Percentiles rank a stretch among this genome's conserved stretches.
Conservation (phyloP, 2,329 filamentous ascomycete species). For the Tolypocladium album region DNA sequence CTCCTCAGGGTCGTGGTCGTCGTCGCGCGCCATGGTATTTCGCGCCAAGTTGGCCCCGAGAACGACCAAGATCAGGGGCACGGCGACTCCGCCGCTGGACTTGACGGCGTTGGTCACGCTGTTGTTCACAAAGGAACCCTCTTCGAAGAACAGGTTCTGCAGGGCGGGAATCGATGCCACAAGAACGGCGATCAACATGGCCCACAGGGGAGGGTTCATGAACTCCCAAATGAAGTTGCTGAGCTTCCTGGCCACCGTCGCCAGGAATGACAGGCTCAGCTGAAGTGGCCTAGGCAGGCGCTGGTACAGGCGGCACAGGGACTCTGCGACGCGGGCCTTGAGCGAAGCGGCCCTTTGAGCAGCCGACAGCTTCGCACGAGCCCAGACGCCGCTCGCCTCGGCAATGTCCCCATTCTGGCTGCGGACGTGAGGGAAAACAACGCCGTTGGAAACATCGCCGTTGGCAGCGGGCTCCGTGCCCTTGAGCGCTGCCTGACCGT, state of each 20-base stretch:
- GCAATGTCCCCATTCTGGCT: slow-evolving; percentile 27
- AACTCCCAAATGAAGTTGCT: slow-evolving; percentile 71
- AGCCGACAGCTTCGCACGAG: slow-evolving; percentile 22
- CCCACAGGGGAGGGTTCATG: slow-evolving; percentile 98
- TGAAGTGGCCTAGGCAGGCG: slow-evolving; percentile 33
- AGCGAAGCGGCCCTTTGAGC: slow-evolving; percentile 14
- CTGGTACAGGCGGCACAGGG: slow-evolving; percentile 17
- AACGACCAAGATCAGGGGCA: slow-evolving; percentile 90
- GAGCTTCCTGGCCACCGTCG: slow-evolving; percentile 31
- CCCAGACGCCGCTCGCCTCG: slow-evolving; percentile 21
- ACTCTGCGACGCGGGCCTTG: slow-evolving; percentile 11
- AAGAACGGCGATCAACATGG: slow-evolving; percentile 84
- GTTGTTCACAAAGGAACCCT: slow-evolving; percentile 84
- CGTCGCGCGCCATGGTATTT: slow-evolving; percentile 67
- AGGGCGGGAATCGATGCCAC: slow-evolving; percentile 79
- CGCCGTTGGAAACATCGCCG: slow-evolving; percentile 38
- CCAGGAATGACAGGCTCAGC: slow-evolving; percentile 16
- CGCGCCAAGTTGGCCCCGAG: slow-evolving; percentile 88
- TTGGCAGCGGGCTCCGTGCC: slow-evolving; percentile 17
- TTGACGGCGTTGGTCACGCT: slow-evolving; percentile 80
- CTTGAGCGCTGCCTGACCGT: slow-evolving; percentile 13
- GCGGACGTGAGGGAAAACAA: slow-evolving; percentile 50
- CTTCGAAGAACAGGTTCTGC: slow-evolving; percentile 76
- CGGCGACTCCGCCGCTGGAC: slow-evolving; percentile 82
- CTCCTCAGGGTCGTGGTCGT: slow-evolving; percentile 60